Conservation (phyloP, 441 rosid species). For the Corymbia citriodora region DNA sequence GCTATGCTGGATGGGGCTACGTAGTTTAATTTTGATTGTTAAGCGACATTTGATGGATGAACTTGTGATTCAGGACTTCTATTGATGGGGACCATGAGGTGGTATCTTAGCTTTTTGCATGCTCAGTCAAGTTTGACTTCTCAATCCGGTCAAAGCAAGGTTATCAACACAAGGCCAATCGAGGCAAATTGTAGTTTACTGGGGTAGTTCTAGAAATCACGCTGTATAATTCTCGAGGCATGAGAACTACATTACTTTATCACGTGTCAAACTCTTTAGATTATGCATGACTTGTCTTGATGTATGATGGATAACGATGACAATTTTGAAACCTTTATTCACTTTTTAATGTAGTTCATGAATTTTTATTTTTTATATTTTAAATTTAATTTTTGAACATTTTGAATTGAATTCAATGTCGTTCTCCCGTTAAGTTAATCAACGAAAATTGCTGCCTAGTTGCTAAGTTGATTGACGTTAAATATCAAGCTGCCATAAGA, state of each 20-base stretch:
- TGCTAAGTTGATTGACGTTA: not conserved
- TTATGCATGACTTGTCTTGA: not conserved
- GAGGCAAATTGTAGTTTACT: not conserved
- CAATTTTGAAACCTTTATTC: not conserved
- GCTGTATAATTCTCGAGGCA: too few relatives aligned
- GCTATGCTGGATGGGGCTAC: not conserved
- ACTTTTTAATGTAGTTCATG: not conserved
- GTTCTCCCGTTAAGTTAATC: not conserved
- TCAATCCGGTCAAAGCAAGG: not conserved
- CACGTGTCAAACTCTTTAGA: not conserved
- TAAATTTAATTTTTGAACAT: not conserved
- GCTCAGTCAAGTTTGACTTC: not conserved
- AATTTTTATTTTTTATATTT: not conserved
- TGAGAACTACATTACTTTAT: not conserved
- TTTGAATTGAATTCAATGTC: not conserved
- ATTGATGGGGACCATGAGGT: not conserved
- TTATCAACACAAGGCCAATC: too few relatives aligned
- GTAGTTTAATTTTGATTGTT: not conserved
- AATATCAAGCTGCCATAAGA: not conserved
- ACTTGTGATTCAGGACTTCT: not conserved
- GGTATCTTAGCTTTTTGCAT: not conserved
- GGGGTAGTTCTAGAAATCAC: too few relatives aligned
- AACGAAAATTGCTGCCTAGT: not conserved
- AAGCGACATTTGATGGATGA: too few relatives aligned
- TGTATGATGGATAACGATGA: not conserved